Conservation (phyloP, 2,329 filamentous ascomycete species). For the Pseudocercospora fijiensis region DNA sequence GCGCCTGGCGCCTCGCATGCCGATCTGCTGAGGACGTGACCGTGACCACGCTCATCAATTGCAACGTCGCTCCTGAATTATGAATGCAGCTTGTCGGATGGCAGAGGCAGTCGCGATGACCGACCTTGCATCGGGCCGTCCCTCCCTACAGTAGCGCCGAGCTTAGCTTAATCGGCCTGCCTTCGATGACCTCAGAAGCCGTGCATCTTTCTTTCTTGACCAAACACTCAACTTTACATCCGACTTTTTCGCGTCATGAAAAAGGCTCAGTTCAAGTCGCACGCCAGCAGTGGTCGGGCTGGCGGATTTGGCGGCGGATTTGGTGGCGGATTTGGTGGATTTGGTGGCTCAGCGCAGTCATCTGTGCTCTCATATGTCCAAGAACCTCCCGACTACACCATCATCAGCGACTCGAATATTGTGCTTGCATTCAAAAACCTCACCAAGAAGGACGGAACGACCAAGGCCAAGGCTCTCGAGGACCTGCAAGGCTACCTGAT, state of each 20-base stretch:
- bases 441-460: conserved; percentile 87
- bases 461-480: conserved; percentile 85
- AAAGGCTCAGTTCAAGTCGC: conserved; percentile 60
- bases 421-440: conserved; percentile 92
- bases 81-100: no score
- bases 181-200: background rate
- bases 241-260: conserved; percentile 46
- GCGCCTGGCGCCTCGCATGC: background rate
- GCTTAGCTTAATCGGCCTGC: background rate
- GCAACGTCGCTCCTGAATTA: no score
- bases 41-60: no score
- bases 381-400: conserved; percentile 77
- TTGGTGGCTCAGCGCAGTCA: conserved; percentile 46
- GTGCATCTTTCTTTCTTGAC: background rate
- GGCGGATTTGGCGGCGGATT: conserved; percentile 39
- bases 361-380: conserved; percentile 81
- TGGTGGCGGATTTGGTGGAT: conserved; percentile 34
- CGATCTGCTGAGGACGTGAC: no score
- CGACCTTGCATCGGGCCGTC: background rate
- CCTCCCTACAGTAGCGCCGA: background rate
- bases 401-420: conserved; percentile 74
- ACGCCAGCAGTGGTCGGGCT: conserved; percentile 63
- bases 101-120: background rate
- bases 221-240: background rate
- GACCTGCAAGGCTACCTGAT: conserved; percentile 70